Base-by-base conservation (phyloP, 257 asterid genomes). In the Fraxinus pennsylvanica region DNA sequence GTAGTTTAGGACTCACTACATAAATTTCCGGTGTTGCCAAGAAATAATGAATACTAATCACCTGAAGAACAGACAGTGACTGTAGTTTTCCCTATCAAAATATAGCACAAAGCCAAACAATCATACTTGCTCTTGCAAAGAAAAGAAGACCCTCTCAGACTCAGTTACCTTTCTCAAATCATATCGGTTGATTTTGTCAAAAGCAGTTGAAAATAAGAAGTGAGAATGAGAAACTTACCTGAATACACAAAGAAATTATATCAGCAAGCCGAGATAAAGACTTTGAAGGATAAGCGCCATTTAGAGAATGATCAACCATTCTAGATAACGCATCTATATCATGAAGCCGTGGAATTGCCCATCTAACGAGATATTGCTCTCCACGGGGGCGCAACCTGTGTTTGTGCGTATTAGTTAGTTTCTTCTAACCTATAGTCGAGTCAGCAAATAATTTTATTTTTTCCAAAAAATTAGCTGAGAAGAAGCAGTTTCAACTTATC, bases 261-360 rank as follows among this genome's bases (percentile, higher is more conserved):
- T 96, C 99, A 36, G 99, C 98, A 61, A 96, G 88, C 9, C 97
- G 97, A 29, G 97, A 96, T 63, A 96, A 59, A 17, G 98, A 92
- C 76, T 88, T 93, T 0, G 99, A 87, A 4, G 98, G 89, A 85
- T 93, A 96, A 35, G 89, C 88, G 1, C 94, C 96, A 13, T 83
- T 86, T 47, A 96, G 86, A 66, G 94, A 86, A 79, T 94, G 97
- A 78, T 96, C 99, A 45, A 93, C 98, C 96, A 96, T 96, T 84
- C 94, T 89, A 32, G 97, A 88, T 65, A 96, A 80, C 39, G 97
- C 84, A 73, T 93, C 94, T 67, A 92, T 96, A 63, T 96, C 99
- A 57, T 93, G 93, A 70, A 96, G 97, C 86, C 81, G 88, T 1
- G 89, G 87, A 65, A 87, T 86, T 3, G 98, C 97, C 98, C 98